Conservation (phyloP, 2,329 filamentous ascomycete genomes). For the Ilyonectria destructans region DNA sequence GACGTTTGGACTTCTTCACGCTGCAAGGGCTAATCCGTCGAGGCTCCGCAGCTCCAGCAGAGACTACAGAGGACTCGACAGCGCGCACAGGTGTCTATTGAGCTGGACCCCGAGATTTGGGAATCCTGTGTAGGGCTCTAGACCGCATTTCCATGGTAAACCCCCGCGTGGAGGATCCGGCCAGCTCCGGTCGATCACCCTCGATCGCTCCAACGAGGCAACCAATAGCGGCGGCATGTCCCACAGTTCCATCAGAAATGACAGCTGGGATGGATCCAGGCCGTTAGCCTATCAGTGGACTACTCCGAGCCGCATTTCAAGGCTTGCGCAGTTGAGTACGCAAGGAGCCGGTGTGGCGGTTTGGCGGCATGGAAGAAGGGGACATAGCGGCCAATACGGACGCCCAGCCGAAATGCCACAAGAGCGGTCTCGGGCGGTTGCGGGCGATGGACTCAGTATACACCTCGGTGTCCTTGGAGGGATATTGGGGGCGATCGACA, state of each 20-base stretch:
- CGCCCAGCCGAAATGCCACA: too few species aligned
- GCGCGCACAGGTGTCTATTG: not conserved
- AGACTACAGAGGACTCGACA: constrained; percentile 6
- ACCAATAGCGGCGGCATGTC: not conserved
- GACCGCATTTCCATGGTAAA: constrained; percentile 1
- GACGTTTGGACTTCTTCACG: not conserved
- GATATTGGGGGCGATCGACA: not conserved
- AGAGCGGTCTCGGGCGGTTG: too few species aligned
- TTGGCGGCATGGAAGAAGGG: constrained; percentile 8
- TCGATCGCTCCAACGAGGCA: not conserved
- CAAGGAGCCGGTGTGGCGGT: constrained; percentile 8
- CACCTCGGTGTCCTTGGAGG: too few species aligned
- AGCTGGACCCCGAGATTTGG: not conserved
- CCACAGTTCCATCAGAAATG: constrained; percentile 4
- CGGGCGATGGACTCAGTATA: too few species aligned
- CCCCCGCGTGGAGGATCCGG: not conserved
- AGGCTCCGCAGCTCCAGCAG: not conserved
- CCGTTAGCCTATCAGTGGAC: not conserved
- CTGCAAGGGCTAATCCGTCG: not conserved
- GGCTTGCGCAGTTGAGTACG: constrained; percentile 4
- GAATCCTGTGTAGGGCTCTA: not conserved
- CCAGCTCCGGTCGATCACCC: not conserved
- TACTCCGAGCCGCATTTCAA: constrained; percentile 1
- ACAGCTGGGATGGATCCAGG: not conserved
- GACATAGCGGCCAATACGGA: not conserved